Evolutionary conservation across 352 stramenopile species (phyloP), one percentile per base, ranked within the genome.

Genomic region (Phytophthora pseudosyringae): DNA sequence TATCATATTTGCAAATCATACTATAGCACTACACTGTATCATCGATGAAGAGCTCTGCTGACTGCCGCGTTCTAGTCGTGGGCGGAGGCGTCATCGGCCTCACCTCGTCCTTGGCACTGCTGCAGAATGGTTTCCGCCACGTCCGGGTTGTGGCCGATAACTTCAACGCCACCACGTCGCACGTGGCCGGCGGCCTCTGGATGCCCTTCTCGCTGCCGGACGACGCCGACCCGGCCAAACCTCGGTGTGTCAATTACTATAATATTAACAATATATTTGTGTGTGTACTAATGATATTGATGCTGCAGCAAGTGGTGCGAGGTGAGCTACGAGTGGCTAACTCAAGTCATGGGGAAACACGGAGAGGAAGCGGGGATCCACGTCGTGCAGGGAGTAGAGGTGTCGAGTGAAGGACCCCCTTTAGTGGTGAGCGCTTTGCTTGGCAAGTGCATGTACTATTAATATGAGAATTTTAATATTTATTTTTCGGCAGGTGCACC

Each of bases 161-260:
- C 41, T 89, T 87, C 47, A 81, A 90, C n/a, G 73, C 56, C 38
- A 82, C 75, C 47, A 83, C 83, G 28, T 92, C 83, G 25, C 81
- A 90, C 55, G 71, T 88, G 6, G 83, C 83, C 9, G 83, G 83
- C n/a, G 83, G 80, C 5, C 75, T 91, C 31, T 91, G 81, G 83
- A 87, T 88, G 74, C 83, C 83, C 1, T 91, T 91, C 55, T 82
- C 81, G 41, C 55, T 91, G 28, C 76, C 78, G 0, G 40, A 68
- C 10, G 62, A 74, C 60, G 57, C 63, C 2, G 71, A 81, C 46
- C 49, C 71, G 9, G 31, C 80, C 18, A 73, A 71, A 40, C 77
- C 76, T 15, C 65, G 56, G 83, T 90, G 31, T 29, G 59, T 52
- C 9, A 29, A 40, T 12, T 59, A 54, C 38, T 61, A 49, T 35